Conservation (phyloP, 129 eudicot genomes). For the Logfia minima region DNA sequence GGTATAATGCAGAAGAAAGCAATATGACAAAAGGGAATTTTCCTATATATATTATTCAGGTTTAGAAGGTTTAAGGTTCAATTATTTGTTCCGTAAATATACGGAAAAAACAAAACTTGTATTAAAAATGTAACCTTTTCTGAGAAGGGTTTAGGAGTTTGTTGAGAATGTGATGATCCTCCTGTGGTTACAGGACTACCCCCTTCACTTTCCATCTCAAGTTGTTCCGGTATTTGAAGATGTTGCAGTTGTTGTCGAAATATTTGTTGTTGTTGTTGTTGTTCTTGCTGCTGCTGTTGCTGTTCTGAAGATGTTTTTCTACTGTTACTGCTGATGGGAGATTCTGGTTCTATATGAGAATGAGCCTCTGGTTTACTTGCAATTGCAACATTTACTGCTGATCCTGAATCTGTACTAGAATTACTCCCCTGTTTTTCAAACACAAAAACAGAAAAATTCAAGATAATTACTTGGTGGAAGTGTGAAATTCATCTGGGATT, state of each 20-base stretch:
- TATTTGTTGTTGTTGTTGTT: conserved; percentile 35
- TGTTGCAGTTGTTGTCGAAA: conserved; percentile 43
- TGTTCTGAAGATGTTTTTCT: conserved; percentile 46
- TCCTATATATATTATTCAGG: background rate
- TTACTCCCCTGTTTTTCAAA: conserved; percentile 51
- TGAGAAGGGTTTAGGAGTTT: conserved; percentile 43
- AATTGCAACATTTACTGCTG: conserved; percentile 54
- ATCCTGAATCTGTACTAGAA: conserved; percentile 75
- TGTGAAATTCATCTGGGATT: conserved; percentile 14
- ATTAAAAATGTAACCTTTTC: conserved; percentile 54
- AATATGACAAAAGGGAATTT: conserved; percentile 14
- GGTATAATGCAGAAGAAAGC: conserved; percentile 5
- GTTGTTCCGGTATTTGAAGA: conserved; percentile 46
- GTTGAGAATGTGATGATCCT: conserved; percentile 59
- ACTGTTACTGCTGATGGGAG: conserved; percentile 62
- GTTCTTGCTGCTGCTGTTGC: conserved; percentile 32
- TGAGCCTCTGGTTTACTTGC: conserved; percentile 40
- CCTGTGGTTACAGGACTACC: conserved; percentile 55
- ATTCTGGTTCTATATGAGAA: conserved; percentile 55
- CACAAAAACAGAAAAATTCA: conserved; percentile 32
- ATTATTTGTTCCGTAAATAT: background rate
- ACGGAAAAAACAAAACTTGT: background rate
- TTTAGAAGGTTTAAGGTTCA: background rate
- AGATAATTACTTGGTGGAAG: conserved; percentile 15
- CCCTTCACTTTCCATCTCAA: conserved; percentile 66